These are phyloP conservation scores for Chrysoporthe puriensis DNA, from an alignment of 2,329 filamentous ascomycete species.

Conservation along the genomic window DNA sequence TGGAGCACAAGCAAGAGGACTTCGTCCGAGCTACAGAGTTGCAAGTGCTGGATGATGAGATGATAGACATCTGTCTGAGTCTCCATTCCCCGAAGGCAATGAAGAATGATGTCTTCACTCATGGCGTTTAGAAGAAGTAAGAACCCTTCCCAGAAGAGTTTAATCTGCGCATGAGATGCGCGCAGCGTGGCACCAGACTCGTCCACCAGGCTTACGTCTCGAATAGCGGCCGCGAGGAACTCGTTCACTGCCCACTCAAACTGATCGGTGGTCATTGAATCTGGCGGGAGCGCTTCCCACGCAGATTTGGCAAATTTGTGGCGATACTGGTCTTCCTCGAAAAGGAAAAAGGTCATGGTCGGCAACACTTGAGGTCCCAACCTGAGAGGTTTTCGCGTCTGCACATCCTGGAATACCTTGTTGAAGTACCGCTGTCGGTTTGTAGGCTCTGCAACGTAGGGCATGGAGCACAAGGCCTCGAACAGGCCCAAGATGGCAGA, in stretches of 20 bases:
- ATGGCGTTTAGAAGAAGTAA: conserved; percentile 74
- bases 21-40: conserved; percentile 51
- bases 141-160: conserved; percentile 80
- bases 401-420: conserved; percentile 78
- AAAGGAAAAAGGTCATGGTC: conserved; percentile 83
- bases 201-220: conserved; percentile 19
- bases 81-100: conserved; percentile 79
- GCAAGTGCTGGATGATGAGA: conserved; percentile 60
- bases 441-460: conserved; percentile 66
- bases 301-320: conserved; percentile 69
- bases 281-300: conserved; percentile 68
- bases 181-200: conserved; percentile 11
- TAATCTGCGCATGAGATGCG: conserved; percentile 55
- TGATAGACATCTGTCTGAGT: conserved; percentile 73
- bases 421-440: conserved; percentile 67
- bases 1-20: conserved; percentile 72
- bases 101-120: conserved; percentile 73
- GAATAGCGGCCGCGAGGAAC: conserved; percentile 68
- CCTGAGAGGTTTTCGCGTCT: conserved; percentile 77
- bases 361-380: conserved; percentile 74
- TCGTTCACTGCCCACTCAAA: conserved; percentile 89
- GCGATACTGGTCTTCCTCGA: conserved; percentile 68
- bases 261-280: conserved; percentile 67
- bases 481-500: conserved; percentile 80
- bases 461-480: conserved; percentile 83